These are phyloP conservation scores for Fusarium zealandicum DNA, from an alignment of 2,329 filamentous ascomycete species.

Conservation along the genomic window DNA sequence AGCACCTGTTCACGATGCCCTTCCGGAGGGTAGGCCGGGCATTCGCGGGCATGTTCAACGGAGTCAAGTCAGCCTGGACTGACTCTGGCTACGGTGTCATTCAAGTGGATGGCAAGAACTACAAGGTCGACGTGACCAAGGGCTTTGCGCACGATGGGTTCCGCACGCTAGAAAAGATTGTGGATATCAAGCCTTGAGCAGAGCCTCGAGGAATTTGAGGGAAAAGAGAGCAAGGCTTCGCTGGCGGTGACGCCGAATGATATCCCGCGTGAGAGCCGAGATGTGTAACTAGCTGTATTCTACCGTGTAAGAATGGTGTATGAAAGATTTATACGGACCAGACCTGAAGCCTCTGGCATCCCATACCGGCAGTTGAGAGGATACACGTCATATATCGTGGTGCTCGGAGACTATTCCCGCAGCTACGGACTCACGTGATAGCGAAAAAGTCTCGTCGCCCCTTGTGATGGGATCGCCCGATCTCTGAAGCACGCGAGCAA, in stretches of 20 bases:
- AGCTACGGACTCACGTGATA: neutral
- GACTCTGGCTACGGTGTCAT: conserved; percentile 64
- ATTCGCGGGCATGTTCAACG: conserved; percentile 51
- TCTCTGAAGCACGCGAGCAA: conserved; percentile 7
- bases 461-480: conserved; percentile 29
- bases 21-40: conserved; percentile 59
- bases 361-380: neutral
- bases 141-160: conserved; percentile 68
- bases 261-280: neutral
- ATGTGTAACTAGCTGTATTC: conserved; percentile 31
- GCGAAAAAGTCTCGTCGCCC: neutral
- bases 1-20: conserved; percentile 64
- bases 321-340: neutral
- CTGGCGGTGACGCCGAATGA: conserved; percentile 1
- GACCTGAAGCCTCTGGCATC: neutral
- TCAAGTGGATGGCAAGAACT: conserved; percentile 54
- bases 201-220: neutral
- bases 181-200: conserved; percentile 42
- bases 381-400: conserved; percentile 1
- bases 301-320: conserved; percentile 25
- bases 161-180: conserved; percentile 63
- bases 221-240: neutral
- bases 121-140: conserved; percentile 65
- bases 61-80: conserved; percentile 59
- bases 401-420: neutral